Conservation (phyloP, 139 green algal genomes). For the Coelastrella sp. region DNA sequence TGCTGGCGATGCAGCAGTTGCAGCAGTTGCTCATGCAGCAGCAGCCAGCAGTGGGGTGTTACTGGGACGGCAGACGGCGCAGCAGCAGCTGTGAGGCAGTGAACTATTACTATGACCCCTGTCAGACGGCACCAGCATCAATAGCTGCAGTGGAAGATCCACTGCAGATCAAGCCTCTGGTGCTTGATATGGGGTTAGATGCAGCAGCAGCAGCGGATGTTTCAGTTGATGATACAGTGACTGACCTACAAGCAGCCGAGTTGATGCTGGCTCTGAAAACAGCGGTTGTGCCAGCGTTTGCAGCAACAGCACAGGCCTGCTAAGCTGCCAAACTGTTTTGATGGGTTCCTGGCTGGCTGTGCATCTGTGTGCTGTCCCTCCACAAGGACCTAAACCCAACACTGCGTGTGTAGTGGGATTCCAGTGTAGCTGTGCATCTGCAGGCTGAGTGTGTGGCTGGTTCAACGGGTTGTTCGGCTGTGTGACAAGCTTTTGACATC, state of each 20-base stretch:
- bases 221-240: background rate
- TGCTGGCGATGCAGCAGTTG: background rate
- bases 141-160: background rate
- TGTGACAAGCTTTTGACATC: no score
- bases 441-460: no score
- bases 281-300: background rate
- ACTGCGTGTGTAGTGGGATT: no score
- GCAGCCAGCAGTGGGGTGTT: background rate
- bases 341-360: no score
- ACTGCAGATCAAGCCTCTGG: background rate
- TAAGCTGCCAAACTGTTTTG: no score
- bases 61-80: background rate
- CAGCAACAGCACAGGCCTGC: background rate
- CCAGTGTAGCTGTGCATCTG: no score
- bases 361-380: no score
- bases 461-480: no score
- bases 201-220: background rate
- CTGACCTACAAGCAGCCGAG: background rate
- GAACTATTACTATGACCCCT: background rate
- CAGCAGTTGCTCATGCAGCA: background rate
- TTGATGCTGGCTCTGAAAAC: background rate
- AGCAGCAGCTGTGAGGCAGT: background rate
- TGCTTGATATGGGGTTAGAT: background rate
- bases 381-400: no score
- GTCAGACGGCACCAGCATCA: background rate